Evolutionary conservation across 2,329 filamentous ascomycete genomes (phyloP).

Genomic region (Cladophialophora chaetospira): DNA sequence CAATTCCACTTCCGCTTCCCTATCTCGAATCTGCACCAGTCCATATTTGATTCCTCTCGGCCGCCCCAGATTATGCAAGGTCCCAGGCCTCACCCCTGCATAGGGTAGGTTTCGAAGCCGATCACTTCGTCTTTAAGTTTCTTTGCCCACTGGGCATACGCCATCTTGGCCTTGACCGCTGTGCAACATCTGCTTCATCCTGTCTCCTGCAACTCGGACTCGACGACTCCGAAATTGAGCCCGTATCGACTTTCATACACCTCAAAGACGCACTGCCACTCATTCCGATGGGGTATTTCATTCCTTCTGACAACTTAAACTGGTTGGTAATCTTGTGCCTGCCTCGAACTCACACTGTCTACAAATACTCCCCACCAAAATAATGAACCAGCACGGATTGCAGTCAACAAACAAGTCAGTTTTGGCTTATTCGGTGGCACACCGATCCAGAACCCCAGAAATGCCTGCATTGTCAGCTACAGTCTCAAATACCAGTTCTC

Average conservation of each 20-base stretch:
- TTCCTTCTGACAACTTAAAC: not conserved
- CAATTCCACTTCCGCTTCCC: slow-evolving; percentile 4
- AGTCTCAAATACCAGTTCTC: slow-evolving; percentile 4
- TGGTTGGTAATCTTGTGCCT: not conserved
- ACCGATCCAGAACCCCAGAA: no score
- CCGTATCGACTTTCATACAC: not conserved
- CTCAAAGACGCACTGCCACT: not conserved
- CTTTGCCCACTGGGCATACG: not conserved
- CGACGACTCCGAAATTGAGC: not conserved
- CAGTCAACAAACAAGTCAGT: no score
- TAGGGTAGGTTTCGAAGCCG: slow-evolving; percentile 1
- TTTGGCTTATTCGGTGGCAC: no score
- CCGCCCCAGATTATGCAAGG: slow-evolving; percentile 4
- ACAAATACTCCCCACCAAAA: not conserved
- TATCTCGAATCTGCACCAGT: not conserved
- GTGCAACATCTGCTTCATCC: not conserved
- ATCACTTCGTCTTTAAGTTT: not conserved
- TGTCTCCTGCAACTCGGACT: not conserved
- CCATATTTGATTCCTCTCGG: not conserved
- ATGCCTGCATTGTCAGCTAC: slow-evolving; percentile 3
- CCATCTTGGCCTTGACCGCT: not conserved
- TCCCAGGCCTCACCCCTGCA: slow-evolving; percentile 4
- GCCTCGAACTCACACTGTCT: not conserved
- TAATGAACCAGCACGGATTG: not conserved
- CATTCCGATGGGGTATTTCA: not conserved